Base-by-base conservation (phyloP, 768 basidiomycete genomes). In the Butyriboletus loyo region DNA sequence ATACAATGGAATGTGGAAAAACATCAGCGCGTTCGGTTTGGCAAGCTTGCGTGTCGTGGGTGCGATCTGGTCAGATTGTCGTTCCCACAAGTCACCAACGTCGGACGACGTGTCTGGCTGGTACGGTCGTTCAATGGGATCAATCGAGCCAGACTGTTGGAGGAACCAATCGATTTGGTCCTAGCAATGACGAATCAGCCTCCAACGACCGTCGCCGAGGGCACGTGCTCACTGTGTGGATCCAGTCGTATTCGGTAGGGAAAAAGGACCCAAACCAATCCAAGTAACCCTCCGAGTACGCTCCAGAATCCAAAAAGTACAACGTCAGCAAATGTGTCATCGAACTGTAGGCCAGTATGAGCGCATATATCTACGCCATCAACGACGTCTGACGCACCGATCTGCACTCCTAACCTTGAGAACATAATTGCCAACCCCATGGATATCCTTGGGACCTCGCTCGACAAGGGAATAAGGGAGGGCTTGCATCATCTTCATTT, bases 1-100 rank as follows among this genome's bases (percentile, higher is more conserved):
- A 21, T 65, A 91, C 87, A 98, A 65, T 46, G 96, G 96, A 42
- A 99, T 98, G 60, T 98, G 96, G 84, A 97, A 98, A 73, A 96
- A 97, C 88, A 92, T 90, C 59, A 98, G 69, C 0, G 92, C 96
- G 62, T 98, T 98, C 1, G 96, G 96, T 69, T 97, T 98, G 5
- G 89, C 91, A 3, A 94, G 75, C 50, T 75, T 77, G 61, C 73
- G 70, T 22, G 70, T 68, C 44, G 75, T 65, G 0, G 88, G 84
- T 0, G 79, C 74, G 43, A 85, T 63, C 67, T 87, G 87, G 34
- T 77, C 81, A 14, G 69, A 67, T 58, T 87, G 80, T 21, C 88
- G 79, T 47, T 70, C 68, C 89, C 88, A 92, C 43, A 82, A 66
- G 45, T 76, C 69, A 6, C 81, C 86, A 81, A 32, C 10, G 31